Evolutionary conservation across 1,139 yeast species (phyloP).

Genomic region (Kodamaea anthophila): DNA sequence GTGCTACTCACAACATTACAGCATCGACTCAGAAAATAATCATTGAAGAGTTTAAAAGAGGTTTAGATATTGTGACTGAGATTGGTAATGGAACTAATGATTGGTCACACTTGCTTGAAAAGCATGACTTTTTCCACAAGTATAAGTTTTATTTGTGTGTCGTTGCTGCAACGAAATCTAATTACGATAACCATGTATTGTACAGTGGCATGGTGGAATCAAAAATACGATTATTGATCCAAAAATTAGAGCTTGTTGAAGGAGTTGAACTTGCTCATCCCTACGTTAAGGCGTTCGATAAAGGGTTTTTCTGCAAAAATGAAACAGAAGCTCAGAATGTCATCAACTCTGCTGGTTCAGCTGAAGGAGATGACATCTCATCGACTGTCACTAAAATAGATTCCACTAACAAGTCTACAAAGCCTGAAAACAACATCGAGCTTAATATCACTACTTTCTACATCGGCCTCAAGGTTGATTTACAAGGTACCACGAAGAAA

Average conservation of each 20-base stretch:
- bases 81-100: slow-evolving; percentile 55
- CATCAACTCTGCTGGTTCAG: slow-evolving; percentile 50
- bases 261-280: slow-evolving; percentile 88
- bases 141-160: slow-evolving; percentile 85
- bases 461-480: slow-evolving; percentile 68
- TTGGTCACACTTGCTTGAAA: slow-evolving; percentile 73
- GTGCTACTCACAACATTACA: slow-evolving; percentile 95
- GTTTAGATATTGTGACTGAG: slow-evolving; percentile 63
- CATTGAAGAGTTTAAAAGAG: slow-evolving; percentile 68
- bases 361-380: slow-evolving; percentile 33
- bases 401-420: slow-evolving; percentile 12
- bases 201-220: slow-evolving; percentile 95
- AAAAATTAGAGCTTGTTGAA: slow-evolving; percentile 67
- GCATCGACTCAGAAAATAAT: slow-evolving; percentile 81
- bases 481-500: slow-evolving; percentile 48
- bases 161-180: slow-evolving; percentile 67
- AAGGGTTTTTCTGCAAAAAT: slow-evolving; percentile 46
- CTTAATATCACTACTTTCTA: slow-evolving; percentile 71
- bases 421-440: slow-evolving; percentile 20
- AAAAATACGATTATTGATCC: slow-evolving; percentile 72
- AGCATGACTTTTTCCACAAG: slow-evolving; percentile 73
- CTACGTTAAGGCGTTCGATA: slow-evolving; percentile 67
- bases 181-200: slow-evolving; percentile 73
- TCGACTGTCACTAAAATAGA: slow-evolving; percentile 9
- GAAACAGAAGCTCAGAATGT: slow-evolving; percentile 50